Conservation (phyloP, 257 asterid genomes). For the Nicotiana knightiana region DNA sequence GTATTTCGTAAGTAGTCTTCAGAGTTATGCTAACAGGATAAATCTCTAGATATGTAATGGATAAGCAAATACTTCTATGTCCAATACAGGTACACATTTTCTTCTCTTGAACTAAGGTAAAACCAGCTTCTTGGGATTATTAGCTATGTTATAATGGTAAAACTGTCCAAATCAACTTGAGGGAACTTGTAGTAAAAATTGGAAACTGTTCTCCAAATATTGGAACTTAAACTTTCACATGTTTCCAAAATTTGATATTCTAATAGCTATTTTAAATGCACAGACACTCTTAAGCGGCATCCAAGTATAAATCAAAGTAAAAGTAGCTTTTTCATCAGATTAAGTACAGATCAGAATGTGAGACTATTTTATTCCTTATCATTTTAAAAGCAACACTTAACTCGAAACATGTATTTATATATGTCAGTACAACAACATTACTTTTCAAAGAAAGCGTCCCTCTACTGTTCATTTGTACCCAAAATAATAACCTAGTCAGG, state of each 20-base stretch:
- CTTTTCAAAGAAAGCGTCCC: neutral
- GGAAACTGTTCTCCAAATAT: neutral
- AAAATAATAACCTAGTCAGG: neutral
- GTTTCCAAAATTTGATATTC: neutral
- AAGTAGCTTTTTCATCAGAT: neutral
- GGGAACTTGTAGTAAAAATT: neutral
- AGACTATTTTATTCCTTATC: neutral
- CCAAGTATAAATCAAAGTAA: neutral
- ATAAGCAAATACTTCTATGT: neutral
- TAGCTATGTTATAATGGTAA: neutral
- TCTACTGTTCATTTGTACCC: neutral
- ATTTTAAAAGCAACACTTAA: neutral
- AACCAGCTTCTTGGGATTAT: neutral
- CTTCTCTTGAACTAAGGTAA: neutral
- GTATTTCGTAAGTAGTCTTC: neutral
- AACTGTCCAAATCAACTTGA: neutral
- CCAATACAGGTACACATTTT: neutral
- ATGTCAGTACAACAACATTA: neutral
- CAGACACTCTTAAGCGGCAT: neutral
- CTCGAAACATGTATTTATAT: neutral
- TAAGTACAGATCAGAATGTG: neutral
- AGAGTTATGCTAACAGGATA: neutral
- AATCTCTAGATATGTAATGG: neutral
- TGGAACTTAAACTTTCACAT: neutral
- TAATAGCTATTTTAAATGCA: neutral